Evolutionary conservation across 2,329 filamentous ascomycete genomes (phyloP).

Genomic region (Ascochyta clinopodiicola): DNA sequence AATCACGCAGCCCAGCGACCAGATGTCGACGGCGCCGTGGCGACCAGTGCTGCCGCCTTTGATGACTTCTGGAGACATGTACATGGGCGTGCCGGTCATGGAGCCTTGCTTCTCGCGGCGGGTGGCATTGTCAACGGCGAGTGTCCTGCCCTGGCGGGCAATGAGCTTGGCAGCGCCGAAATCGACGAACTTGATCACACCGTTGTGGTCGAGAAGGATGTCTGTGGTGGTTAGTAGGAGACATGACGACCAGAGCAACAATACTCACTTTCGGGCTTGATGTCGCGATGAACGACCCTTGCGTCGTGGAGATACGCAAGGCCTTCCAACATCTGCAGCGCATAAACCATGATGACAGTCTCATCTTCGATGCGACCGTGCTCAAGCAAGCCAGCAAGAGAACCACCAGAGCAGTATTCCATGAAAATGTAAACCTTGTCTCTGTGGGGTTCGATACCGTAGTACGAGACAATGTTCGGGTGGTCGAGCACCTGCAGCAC

Average conservation of each 20-base stretch:
- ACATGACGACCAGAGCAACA: neutral
- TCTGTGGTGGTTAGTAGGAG: conserved; percentile 60
- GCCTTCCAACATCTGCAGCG: conserved; percentile 90
- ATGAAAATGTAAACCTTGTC: conserved; percentile 99
- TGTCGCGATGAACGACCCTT: conserved; percentile 92
- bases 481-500: conserved; percentile 95
- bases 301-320: conserved; percentile 92
- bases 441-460: conserved; percentile 95
- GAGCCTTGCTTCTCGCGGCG: conserved; percentile 70
- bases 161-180: conserved; percentile 98
- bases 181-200: conserved; percentile 98
- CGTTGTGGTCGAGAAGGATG: conserved; percentile 94
- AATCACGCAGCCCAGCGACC: conserved; percentile 96
- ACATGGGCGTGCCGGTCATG: conserved; percentile 99
- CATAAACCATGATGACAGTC: conserved; percentile 96
- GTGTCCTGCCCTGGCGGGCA: conserved; percentile 87
- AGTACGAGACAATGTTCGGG: conserved; percentile 96
- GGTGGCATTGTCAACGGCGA: conserved; percentile 68
- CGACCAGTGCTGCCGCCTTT: conserved; percentile 76
- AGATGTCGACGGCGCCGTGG: conserved; percentile 89
- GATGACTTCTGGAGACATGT: conserved; percentile 99
- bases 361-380: conserved; percentile 98
- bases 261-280: conserved; percentile 89
- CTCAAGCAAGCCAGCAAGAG: conserved; percentile 85
- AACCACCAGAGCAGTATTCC: conserved; percentile 98